Base-by-base conservation (phyloP, 2,329 filamentous ascomycete genomes). In the Xylariaceae sp. region DNA sequence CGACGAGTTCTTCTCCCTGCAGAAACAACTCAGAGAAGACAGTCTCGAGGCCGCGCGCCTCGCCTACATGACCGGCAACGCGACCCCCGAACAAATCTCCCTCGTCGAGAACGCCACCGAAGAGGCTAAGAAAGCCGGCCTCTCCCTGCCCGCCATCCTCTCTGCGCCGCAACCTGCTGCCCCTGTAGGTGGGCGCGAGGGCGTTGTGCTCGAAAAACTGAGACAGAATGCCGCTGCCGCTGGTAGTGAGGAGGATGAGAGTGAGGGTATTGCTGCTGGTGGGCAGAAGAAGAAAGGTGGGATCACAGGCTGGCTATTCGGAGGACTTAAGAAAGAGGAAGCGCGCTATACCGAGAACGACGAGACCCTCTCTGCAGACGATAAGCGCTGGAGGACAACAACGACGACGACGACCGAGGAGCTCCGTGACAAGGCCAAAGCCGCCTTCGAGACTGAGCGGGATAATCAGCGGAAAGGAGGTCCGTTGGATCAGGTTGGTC, bases 21-120 rank as follows among this genome's bases (percentile, higher is more conserved):
- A 80, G 59, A 71, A 71, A 63, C 67, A 72, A 49, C 67, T 80
- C 59, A 71, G 74, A 41, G 72, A 69, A 56, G 76, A 80, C 65
- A 70, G 71, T 52, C 73, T 82, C 45, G 72, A 76, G 52, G 71
- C 72, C 50, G 79, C 79, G 40, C 77, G 79, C 22, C 66, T 82
- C 16, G 78, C 79, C 48, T 82, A 80, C 66, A 76, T 82, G 68
- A 75, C 73, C 50, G 76, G 76, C 59, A 68, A 71, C 27, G 79
- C 79, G 21, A 77, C 73, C 44, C 71, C 75, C 36, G 77, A 79
- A 37, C 79, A 82, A 62, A 69, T 74, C 40, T 59, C 65, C 23
- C 69, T 81, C 45, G 79, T 82, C 40, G 79, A 82, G 55, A 76
- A 79, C 44, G 75, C 76, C 49, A 74, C 77, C 54, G 69, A 64